phyloP scores from a whole-genome alignment of 192 early-diverging fungal species.

The Coemansia sp. region DNA sequence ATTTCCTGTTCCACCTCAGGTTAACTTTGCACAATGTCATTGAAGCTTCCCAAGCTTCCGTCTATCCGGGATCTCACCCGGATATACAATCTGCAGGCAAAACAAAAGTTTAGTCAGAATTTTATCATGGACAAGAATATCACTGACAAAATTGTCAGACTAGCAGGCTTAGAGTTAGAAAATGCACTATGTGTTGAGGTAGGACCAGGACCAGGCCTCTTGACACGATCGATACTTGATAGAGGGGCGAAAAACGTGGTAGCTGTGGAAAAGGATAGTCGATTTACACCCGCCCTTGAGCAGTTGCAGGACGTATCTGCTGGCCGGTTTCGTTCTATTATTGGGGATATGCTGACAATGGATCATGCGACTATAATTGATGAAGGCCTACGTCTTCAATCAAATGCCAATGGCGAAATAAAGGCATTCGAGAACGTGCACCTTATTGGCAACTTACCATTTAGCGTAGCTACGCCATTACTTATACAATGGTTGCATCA shows the following conservation, averaged over 20 bases:
- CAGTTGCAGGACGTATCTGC: conserved; percentile 71
- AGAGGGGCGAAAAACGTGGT: conserved; percentile 62
- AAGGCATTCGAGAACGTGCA: conserved; percentile 51
- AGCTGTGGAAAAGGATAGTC: conserved; percentile 70
- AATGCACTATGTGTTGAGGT: conserved; percentile 72
- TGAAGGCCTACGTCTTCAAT: conserved; percentile 17
- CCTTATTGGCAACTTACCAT: conserved; percentile 78
- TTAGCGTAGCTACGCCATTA: conserved; percentile 70
- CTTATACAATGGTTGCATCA: conserved; percentile 71
- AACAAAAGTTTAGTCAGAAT: conserved; percentile 75
- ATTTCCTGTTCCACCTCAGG: too few species aligned
- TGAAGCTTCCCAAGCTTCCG: conserved; percentile 61
- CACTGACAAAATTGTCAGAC: conserved; percentile 71
- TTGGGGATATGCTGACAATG: conserved; percentile 66
- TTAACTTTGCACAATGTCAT: conserved; percentile 12
- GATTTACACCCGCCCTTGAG: conserved; percentile 68
- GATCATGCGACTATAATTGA: conserved; percentile 58
- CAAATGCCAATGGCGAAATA: conserved; percentile 11
- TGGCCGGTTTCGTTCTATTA: conserved; percentile 56
- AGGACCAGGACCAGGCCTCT: conserved; percentile 74
- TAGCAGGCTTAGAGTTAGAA: conserved; percentile 58
- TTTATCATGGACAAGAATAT: conserved; percentile 81
- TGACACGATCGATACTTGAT: conserved; percentile 76
- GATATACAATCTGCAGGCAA: conserved; percentile 70
- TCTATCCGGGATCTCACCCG: conserved; percentile 70